Percentiles rank a stretch among this genome's conserved stretches.
Conservation (phyloP, 495 filamentous ascomycete species). For the Pseudoneurospora amorphoporcata region DNA sequence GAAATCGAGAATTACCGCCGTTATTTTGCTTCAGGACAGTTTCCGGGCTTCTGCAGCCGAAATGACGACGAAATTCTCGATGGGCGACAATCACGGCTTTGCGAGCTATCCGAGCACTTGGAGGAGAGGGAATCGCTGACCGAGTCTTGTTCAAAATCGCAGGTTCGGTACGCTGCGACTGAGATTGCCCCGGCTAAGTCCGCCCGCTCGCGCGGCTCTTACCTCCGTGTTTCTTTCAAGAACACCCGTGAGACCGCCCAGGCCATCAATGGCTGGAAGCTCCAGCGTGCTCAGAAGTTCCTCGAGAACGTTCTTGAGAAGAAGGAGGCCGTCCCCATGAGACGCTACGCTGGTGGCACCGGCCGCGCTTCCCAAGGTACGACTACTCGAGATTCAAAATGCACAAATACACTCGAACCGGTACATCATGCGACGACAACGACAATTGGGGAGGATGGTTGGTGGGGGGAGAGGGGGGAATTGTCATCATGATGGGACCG, state of each 20-base stretch:
- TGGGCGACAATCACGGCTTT: background rate
- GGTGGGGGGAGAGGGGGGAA: background rate
- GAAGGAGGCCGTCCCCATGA: conserved; percentile 93
- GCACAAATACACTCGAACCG: background rate
- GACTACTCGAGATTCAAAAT: conserved; percentile 25
- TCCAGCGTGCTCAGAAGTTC: conserved; percentile 85
- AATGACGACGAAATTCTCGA: background rate
- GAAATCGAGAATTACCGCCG: background rate
- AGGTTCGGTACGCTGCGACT: conserved; percentile 98
- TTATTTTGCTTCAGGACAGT: background rate
- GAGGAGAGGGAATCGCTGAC: conserved; percentile 21
- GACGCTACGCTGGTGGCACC: conserved; percentile 87
- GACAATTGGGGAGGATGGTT: background rate
- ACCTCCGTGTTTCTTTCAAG: conserved; percentile 98
- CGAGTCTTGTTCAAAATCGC: conserved; percentile 18
- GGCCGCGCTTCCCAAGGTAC: conserved; percentile 94
- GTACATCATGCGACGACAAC: background rate
- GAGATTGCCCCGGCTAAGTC: conserved; percentile 83
- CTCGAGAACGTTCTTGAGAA: conserved; percentile 94
- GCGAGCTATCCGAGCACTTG: background rate
- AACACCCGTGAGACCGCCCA: conserved; percentile 99
- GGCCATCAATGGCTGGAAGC: conserved; percentile 98
- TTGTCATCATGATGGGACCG: background rate
- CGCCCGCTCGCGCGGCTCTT: conserved; percentile 92
- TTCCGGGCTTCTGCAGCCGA: background rate